Evolutionary conservation across 768 basidiomycete genomes (phyloP).

Genomic region (Hygrophorus pudorinus): DNA sequence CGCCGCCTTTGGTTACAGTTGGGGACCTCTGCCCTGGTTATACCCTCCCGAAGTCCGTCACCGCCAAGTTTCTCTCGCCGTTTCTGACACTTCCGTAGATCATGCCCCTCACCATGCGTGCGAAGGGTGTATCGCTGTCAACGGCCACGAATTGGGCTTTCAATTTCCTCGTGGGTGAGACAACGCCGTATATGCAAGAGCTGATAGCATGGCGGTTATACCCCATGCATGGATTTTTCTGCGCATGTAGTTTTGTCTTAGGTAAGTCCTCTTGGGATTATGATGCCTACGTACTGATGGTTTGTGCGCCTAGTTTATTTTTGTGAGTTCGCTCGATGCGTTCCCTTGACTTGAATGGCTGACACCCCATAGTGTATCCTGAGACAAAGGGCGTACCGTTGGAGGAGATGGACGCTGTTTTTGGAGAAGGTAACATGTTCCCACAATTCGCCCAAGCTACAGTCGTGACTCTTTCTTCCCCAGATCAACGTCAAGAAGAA

Average conservation of each 20-base stretch:
- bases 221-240: constrained; percentile 94
- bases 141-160: constrained; percentile 88
- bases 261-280: constrained; percentile 29
- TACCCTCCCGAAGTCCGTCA: constrained; percentile 70
- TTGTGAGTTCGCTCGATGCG: constrained; percentile 32
- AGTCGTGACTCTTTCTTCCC: constrained; percentile 18
- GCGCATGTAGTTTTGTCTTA: constrained; percentile 75
- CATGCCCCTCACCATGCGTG: constrained; percentile 80
- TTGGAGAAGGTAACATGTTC: constrained; percentile 63
- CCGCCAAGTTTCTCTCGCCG: not conserved
- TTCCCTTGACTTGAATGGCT: not conserved
- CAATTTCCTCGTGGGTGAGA: constrained; percentile 84
- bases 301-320: constrained; percentile 52
- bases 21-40: constrained; percentile 85
- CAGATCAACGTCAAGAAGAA: constrained; percentile 34
- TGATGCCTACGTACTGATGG: constrained; percentile 4
- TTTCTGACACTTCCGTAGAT: constrained; percentile 39
- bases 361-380: constrained; percentile 52
- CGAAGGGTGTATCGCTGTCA: constrained; percentile 92
- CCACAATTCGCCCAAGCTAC: constrained; percentile 1
- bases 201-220: constrained; percentile 85
- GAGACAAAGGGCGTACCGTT: constrained; percentile 81
- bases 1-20: constrained; percentile 85
- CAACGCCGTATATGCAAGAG: constrained; percentile 82
- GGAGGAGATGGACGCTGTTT: constrained; percentile 87